These are phyloP conservation scores for Cenococcum geophilum DNA, from an alignment of 495 filamentous ascomycete species.

Conservation along the genomic window DNA sequence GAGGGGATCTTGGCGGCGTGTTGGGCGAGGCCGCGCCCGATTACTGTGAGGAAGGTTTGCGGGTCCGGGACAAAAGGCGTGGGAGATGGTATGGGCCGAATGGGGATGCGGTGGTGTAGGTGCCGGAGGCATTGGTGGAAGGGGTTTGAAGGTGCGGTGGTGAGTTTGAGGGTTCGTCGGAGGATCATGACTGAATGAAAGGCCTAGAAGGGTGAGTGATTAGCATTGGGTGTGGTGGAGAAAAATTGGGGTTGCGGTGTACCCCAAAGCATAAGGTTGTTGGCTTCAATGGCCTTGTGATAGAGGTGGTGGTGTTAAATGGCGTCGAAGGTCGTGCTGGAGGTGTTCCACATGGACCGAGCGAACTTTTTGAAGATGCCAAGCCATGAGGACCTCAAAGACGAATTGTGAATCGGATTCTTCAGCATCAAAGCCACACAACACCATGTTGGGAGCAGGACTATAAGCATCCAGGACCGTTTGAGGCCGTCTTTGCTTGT, in stretches of 20 bases:
- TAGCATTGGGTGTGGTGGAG: background rate
- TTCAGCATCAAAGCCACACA: background rate
- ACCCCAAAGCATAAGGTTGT: background rate
- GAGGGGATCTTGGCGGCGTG: constrained; percentile 77
- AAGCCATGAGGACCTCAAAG: background rate
- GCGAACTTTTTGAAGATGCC: constrained; percentile 21
- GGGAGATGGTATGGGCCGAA: constrained; percentile 55
- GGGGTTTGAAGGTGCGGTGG: constrained; percentile 10
- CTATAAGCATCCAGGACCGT: background rate
- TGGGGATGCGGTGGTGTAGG: constrained; percentile 33
- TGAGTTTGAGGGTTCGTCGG: constrained; percentile 21
- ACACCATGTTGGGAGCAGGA: too few species aligned
- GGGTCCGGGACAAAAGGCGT: constrained; percentile 84
- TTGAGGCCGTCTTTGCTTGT: background rate
- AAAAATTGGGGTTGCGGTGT: background rate
- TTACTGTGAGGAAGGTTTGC: constrained; percentile 79
- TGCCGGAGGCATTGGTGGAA: constrained; percentile 9
- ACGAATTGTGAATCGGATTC: background rate
- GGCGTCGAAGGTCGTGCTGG: background rate
- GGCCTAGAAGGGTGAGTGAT: background rate
- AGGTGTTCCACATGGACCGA: background rate
- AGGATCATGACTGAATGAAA: constrained; percentile 20
- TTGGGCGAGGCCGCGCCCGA: constrained; percentile 76
- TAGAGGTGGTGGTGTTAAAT: constrained; percentile 1
- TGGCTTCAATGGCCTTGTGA: background rate